Percentiles rank a stretch among this genome's conserved stretches.
These are phyloP conservation scores for Suhomyces tanzawaensis DNA, from an alignment of 805 yeast genomes.

Conservation along the genomic window DNA sequence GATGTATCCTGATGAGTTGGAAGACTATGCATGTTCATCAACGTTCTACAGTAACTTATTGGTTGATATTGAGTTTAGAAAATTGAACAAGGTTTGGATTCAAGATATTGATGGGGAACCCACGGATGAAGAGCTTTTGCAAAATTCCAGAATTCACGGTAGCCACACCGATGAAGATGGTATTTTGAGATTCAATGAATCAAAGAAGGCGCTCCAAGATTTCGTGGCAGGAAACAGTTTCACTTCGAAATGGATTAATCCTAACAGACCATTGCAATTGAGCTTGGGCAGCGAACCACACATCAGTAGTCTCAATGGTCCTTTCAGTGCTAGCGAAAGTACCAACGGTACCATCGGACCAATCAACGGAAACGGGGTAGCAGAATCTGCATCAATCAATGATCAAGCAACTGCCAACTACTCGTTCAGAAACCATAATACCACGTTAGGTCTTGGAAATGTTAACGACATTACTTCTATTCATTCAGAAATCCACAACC, in stretches of 20 bases:
- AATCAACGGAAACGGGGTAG: neutral
- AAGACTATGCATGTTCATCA: conserved; percentile 20
- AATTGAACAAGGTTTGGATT: conserved; percentile 27
- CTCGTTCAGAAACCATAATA: conserved; percentile 8
- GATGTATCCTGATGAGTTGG: conserved; percentile 24
- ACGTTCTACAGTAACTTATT: conserved; percentile 17
- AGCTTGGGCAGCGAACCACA: too few relatives aligned
- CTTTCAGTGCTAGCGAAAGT: conserved; percentile 1
- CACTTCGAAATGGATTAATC: conserved; percentile 30
- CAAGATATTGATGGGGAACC: conserved; percentile 18
- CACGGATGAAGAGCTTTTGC: conserved; percentile 6
- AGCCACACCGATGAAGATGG: conserved; percentile 9
- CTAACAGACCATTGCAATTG: conserved; percentile 23
- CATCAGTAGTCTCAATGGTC: too few relatives aligned
- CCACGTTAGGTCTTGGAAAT: conserved; percentile 37
- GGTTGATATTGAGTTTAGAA: conserved; percentile 26
- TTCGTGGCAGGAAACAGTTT: conserved; percentile 28
- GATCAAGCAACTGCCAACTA: conserved; percentile 2
- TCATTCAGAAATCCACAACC: conserved; percentile 31
- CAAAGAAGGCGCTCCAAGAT: conserved; percentile 21
- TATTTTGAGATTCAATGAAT: conserved; percentile 11
- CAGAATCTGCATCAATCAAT: neutral
- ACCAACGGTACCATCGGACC: conserved; percentile 2
- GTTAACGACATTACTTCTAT: conserved; percentile 41
- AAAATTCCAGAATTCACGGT: conserved; percentile 1